These are phyloP conservation scores for Fusarium proliferatum DNA, from an alignment of 2,329 filamentous ascomycete genomes.

Conservation along the genomic window DNA sequence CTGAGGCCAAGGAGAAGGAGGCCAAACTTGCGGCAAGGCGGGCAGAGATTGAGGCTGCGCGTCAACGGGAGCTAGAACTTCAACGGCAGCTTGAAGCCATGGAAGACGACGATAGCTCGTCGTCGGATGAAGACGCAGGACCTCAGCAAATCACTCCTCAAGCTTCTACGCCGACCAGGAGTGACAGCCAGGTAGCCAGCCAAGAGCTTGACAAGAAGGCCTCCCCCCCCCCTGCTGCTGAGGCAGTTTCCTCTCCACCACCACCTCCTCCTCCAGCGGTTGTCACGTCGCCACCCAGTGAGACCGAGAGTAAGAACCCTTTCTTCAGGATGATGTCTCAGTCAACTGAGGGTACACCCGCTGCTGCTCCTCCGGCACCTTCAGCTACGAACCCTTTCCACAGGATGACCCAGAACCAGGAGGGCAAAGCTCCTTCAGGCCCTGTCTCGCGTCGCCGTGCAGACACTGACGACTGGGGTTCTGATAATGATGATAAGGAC, in stretches of 20 bases:
- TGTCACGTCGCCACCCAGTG: slow-evolving; percentile 65
- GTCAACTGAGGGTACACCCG: slow-evolving; percentile 62
- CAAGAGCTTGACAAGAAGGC: slow-evolving; percentile 66
- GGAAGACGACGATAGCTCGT: slow-evolving; percentile 79
- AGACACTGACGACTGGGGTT: slow-evolving; percentile 83
- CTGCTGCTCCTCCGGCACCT: slow-evolving; percentile 54
- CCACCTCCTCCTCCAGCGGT: slow-evolving; percentile 60
- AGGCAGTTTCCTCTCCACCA: slow-evolving; percentile 51
- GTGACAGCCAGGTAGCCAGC: slow-evolving; percentile 62
- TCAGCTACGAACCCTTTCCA: slow-evolving; percentile 91
- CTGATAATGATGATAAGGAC: slow-evolving; percentile 69
- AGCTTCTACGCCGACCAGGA: slow-evolving; percentile 67
- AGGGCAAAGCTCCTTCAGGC: slow-evolving; percentile 62
- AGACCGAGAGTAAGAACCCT: slow-evolving; percentile 89
- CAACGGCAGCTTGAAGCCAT: slow-evolving; percentile 84
- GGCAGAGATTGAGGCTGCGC: slow-evolving; percentile 91
- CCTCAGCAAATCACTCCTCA: slow-evolving; percentile 75
- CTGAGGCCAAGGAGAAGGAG: slow-evolving; percentile 90
- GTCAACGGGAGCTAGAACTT: slow-evolving; percentile 89
- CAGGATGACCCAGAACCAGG: slow-evolving; percentile 79
- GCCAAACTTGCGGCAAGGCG: slow-evolving; percentile 83
- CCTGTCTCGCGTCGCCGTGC: slow-evolving; percentile 65
- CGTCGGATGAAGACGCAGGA: slow-evolving; percentile 84
- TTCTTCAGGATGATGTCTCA: slow-evolving; percentile 92
- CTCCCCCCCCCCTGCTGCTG: slow-evolving; percentile 57